phyloP scores from a whole-genome alignment of 805 yeast species.

The Kodamaea laetipori region DNA sequence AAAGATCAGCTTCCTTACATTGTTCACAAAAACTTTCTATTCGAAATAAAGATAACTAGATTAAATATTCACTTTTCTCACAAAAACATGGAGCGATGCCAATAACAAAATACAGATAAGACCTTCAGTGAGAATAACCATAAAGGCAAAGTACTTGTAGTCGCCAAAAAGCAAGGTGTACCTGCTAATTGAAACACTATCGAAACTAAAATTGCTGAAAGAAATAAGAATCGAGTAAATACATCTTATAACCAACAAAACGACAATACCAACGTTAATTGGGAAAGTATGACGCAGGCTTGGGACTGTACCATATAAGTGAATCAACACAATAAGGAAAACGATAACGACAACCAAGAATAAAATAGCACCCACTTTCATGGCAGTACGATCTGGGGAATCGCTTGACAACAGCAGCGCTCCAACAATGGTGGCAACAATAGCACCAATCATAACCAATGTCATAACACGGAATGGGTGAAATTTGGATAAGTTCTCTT shows the following conservation, averaged over 20 bases:
- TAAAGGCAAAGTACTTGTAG: conserved; percentile 13
- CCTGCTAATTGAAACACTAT: not conserved
- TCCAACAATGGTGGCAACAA: conserved; percentile 9
- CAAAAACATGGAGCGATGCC: conserved; percentile 11
- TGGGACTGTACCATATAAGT: not conserved
- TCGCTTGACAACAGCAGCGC: conserved; percentile 1
- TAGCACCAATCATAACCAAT: conserved; percentile 7
- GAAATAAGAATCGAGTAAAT: conserved; percentile 7
- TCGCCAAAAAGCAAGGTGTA: conserved; percentile 12
- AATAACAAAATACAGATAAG: conserved; percentile 7
- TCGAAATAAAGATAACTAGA: not conserved
- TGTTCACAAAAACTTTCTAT: too few species aligned
- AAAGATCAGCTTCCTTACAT: too few species aligned
- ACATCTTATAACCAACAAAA: conserved; percentile 9
- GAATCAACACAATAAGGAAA: conserved; percentile 1
- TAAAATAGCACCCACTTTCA: conserved; percentile 11
- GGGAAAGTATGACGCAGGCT: conserved; percentile 5
- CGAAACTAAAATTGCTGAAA: conserved; percentile 1
- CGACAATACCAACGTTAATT: not conserved
- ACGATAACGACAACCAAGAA: conserved; percentile 5
- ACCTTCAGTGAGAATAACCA: conserved; percentile 13
- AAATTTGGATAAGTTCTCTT: conserved; percentile 1
- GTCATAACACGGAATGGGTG: conserved; percentile 12
- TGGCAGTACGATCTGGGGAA: not conserved
- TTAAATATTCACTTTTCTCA: not conserved